A percentile compares a stretch with the other conserved stretches of the same genome.
phyloP scores from a whole-genome alignment of 805 yeast genomes.

The Myxozyma monticola region DNA sequence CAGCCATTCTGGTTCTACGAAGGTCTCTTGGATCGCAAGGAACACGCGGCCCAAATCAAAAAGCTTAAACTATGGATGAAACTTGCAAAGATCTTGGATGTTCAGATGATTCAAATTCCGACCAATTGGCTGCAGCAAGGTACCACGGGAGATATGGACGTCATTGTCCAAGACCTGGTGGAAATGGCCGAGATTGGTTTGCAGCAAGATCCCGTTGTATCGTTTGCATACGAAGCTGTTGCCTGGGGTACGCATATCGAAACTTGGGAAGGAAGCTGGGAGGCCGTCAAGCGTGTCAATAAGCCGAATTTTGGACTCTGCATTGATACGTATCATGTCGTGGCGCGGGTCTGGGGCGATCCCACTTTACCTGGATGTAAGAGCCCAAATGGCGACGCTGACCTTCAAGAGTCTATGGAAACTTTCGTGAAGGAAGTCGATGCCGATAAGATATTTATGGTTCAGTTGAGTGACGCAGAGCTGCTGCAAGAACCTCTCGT shows the following conservation, averaged over 20 bases:
- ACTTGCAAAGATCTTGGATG: slow-evolving; percentile 10
- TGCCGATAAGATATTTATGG: slow-evolving; percentile 33
- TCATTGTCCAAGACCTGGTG: slow-evolving; percentile 16
- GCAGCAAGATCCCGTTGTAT: slow-evolving; percentile 21
- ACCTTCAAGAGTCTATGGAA: slow-evolving; percentile 13
- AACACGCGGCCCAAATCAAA: slow-evolving; percentile 5
- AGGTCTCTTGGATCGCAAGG: slow-evolving; percentile 7
- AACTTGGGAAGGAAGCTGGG: slow-evolving; percentile 30
- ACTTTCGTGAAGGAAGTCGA: slow-evolving; percentile 18
- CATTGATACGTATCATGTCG: slow-evolving; percentile 39
- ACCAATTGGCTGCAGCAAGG: slow-evolving; percentile 4
- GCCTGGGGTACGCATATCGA: slow-evolving; percentile 36
- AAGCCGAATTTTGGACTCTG: slow-evolving; percentile 37
- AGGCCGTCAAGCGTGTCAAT: slow-evolving; percentile 33
- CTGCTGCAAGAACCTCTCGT: slow-evolving; percentile 8
- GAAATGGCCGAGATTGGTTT: slow-evolving; percentile 21
- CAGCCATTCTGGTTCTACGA: slow-evolving; percentile 18
- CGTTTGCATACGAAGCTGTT: slow-evolving; percentile 37
- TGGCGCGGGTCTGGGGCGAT: slow-evolving; percentile 29
- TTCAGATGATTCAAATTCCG: slow-evolving; percentile 23
- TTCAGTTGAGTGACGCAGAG: slow-evolving; percentile 37
- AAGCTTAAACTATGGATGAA: slow-evolving; percentile 19
- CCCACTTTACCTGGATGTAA: slow-evolving; percentile 9
- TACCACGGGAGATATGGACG: slow-evolving; percentile 16
- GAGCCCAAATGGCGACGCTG: slow-evolving; percentile 15